These are phyloP conservation scores for Aspergillus quadricinctus DNA, from an alignment of 2,329 filamentous ascomycete genomes.

Conservation along the genomic window DNA sequence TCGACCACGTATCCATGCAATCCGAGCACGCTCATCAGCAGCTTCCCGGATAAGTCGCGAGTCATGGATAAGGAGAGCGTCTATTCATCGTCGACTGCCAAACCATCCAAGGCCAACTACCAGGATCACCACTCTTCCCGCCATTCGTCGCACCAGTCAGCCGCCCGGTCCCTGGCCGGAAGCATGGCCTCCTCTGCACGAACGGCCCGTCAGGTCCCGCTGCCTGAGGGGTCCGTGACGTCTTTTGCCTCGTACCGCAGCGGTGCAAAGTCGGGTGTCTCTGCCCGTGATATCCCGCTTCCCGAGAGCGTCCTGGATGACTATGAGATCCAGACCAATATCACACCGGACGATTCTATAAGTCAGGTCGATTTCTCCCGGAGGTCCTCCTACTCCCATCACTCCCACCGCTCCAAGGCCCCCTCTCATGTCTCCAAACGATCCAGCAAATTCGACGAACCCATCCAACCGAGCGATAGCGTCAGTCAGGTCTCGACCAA, in stretches of 20 bases:
- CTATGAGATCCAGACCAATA: conserved; percentile 46
- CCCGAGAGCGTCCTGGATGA: conserved; percentile 29
- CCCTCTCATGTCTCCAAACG: conserved; percentile 24
- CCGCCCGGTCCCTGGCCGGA: conserved; percentile 16
- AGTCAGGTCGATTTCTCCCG: conserved; percentile 54
- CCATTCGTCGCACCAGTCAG: conserved; percentile 21
- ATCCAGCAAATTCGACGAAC: conserved; percentile 36
- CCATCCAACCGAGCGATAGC: conserved; percentile 35
- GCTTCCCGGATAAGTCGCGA: conserved; percentile 34
- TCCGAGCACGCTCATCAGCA: conserved; percentile 41
- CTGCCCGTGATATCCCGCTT: conserved; percentile 26
- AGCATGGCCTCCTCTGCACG: conserved; percentile 30
- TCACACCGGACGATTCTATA: conserved; percentile 77
- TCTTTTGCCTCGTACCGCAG: conserved; percentile 23
- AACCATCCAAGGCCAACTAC: conserved; percentile 27
- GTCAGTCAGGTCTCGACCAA: conserved; percentile 37
- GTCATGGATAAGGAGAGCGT: conserved; percentile 27
- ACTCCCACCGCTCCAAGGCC: conserved; percentile 24
- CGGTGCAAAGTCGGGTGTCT: conserved; percentile 16
- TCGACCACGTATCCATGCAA: conserved; percentile 24
- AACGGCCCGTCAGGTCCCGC: conserved; percentile 33
- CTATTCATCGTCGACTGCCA: conserved; percentile 35
- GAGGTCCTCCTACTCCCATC: conserved; percentile 23
- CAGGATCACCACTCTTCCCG: conserved; percentile 19
- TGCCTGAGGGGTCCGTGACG: conserved; percentile 29